Conservation (phyloP, 331 rosid genomes). For the Saraca asoca region DNA sequence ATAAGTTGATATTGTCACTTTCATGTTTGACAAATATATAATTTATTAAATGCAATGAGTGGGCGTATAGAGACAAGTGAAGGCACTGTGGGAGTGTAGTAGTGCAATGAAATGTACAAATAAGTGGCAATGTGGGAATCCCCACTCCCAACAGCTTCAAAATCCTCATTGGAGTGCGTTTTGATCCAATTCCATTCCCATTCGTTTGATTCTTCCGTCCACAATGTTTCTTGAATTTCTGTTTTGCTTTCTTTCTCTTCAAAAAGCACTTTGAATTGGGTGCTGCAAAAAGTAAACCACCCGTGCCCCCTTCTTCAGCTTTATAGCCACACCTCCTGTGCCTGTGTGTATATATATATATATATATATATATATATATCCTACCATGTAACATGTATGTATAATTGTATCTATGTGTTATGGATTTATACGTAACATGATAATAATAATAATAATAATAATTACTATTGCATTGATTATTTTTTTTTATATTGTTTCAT, state of each 20-base stretch:
- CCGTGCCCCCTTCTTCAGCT: slow-evolving; percentile 41
- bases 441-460: too few species aligned
- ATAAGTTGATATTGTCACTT: too few species aligned
- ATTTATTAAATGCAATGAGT: too few species aligned
- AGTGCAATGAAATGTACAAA: background rate
- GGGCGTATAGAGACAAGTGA: background rate
- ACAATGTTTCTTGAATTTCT: slow-evolving; percentile 17
- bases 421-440: too few species aligned
- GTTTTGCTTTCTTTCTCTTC: slow-evolving; percentile 7
- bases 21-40: too few species aligned
- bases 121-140: slow-evolving; percentile 38
- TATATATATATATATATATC: too few species aligned
- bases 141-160: slow-evolving; percentile 27
- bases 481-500: too few species aligned
- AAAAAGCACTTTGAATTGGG: slow-evolving; percentile 32
- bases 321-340: slow-evolving; percentile 10
- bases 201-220: slow-evolving; percentile 44
- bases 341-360: too few species aligned
- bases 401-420: too few species aligned
- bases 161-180: slow-evolving; percentile 73
- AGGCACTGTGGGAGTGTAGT: background rate
- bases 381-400: too few species aligned
- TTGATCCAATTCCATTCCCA: slow-evolving; percentile 42
- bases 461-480: too few species aligned
- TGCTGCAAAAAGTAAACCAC: slow-evolving; percentile 42